Base-by-base conservation (phyloP, 2,329 filamentous ascomycete species). In the Clarireedia hainanense region DNA sequence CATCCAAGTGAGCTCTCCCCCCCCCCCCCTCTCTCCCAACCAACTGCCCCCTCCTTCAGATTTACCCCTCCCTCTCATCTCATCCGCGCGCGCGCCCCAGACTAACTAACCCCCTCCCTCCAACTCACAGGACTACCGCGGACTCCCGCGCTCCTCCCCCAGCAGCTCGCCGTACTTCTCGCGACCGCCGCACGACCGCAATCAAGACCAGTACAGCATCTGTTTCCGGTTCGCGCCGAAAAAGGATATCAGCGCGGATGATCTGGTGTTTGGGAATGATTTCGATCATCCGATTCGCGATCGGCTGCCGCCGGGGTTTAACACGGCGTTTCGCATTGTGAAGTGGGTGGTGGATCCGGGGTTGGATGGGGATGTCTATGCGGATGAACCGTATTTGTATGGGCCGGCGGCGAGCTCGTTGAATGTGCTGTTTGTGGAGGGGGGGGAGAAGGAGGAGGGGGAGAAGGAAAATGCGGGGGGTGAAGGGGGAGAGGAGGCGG, bases 231-330 rank as follows among this genome's bases (percentile, higher is more conserved):
- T 96, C 70, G 83, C 80, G 0, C 89, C 87, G n/a, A 89, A 88
- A 64, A 48, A 36, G 7, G 47, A 57, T 60, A 62, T 62, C 54
- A 59, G 47, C 54, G 64, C 60, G 14, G 60, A 69, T 37, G 84
- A 95, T 60, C 76, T 99, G 2, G 84, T 96, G 53, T 96, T 96
- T 65, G 94, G 92, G 43, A 97, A 97, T 70, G 91, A 96, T 75
- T 96, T 97, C 69, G 91, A 96, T 67, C 82, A 88, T 50, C 89
- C 94, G 0, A 94, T 99, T 64, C 82, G 90, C 30, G 87, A 96
- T 68, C 81, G 85, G 15, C 76, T 99, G 2, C 92, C 94, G 0
- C 89, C 89, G 0, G 91, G 92, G 0, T 95, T 96, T 71, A 83
- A 83, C 67, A 86, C 89, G 9, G 91, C 91, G 0, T 83, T 96